Conservation (phyloP, 2,329 filamentous ascomycete genomes). For the Escovopsis sp. region DNA sequence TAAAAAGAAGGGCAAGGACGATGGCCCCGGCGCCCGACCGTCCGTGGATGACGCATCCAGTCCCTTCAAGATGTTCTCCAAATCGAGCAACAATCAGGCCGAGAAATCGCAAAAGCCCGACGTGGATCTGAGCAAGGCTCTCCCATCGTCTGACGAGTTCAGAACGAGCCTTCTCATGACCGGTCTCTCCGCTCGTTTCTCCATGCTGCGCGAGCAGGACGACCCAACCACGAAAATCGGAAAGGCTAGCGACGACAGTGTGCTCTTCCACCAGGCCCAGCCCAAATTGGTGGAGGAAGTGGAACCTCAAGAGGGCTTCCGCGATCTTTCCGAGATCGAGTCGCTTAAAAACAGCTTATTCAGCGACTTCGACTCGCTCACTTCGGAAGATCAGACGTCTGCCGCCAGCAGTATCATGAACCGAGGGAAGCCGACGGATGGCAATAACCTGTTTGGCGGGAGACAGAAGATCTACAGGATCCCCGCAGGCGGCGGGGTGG, state of each 20-base stretch:
- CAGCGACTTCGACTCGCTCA: conserved; percentile 48
- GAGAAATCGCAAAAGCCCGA: conserved; percentile 46
- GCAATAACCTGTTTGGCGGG: conserved; percentile 87
- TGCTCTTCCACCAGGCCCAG: conserved; percentile 66
- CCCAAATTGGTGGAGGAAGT: conserved; percentile 67
- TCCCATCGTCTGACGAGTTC: conserved; percentile 80
- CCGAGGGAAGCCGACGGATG: conserved; percentile 66
- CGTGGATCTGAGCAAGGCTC: conserved; percentile 55
- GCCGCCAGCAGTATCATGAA: conserved; percentile 62
- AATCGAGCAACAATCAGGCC: conserved; percentile 32
- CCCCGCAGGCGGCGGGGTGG: conserved; percentile 31
- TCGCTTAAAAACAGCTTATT: conserved; percentile 53
- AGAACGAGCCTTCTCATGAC: conserved; percentile 93
- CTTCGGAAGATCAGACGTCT: conserved; percentile 56
- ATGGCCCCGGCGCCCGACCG: conserved; percentile 24
- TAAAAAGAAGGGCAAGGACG: conserved; percentile 50
- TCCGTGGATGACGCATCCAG: conserved; percentile 40
- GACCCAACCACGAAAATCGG: conserved; percentile 78
- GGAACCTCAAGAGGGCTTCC: conserved; percentile 40
- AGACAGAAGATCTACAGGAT: conserved; percentile 93
- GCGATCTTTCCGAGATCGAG: conserved; percentile 82
- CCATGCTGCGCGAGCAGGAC: conserved; percentile 90
- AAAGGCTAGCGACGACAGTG: conserved; percentile 90
- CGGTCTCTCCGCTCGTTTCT: conserved; percentile 85
- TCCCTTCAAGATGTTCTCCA: conserved; percentile 40